Conservation (phyloP, 495 filamentous ascomycete genomes). For the Penicillium antarcticum region DNA sequence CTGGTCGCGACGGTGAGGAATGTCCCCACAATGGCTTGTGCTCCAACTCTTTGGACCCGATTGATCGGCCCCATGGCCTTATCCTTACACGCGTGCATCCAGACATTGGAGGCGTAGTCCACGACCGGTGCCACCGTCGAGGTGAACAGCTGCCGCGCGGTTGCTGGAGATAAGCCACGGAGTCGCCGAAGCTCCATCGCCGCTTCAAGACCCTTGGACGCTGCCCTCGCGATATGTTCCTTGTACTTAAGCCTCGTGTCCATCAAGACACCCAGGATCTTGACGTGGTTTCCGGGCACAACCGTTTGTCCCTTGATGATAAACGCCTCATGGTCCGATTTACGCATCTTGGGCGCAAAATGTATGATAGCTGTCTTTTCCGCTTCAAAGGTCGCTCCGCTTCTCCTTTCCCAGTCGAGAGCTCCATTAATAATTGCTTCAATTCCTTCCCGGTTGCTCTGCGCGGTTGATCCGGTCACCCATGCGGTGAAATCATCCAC, state of each 20-base stretch:
- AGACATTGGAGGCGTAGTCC: slow-evolving; percentile 28
- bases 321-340: slow-evolving; percentile 9
- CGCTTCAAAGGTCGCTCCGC: background rate
- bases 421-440: too few relatives aligned
- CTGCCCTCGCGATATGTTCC: slow-evolving; percentile 18
- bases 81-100: slow-evolving; percentile 20
- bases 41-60: slow-evolving; percentile 27
- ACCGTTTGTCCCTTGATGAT: slow-evolving; percentile 14
- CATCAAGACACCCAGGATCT: slow-evolving; percentile 10
- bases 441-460: slow-evolving; percentile 2
- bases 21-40: slow-evolving; percentile 28
- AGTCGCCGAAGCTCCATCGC: slow-evolving; percentile 26
- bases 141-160: slow-evolving; percentile 20
- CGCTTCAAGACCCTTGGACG: slow-evolving; percentile 23
- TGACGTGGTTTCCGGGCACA: slow-evolving; percentile 12
- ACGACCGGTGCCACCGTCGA: slow-evolving; percentile 20
- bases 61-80: slow-evolving; percentile 17
- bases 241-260: slow-evolving; percentile 23
- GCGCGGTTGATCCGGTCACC: slow-evolving; percentile 11
- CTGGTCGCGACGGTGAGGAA: slow-evolving; percentile 15
- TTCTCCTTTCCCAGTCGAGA: too few relatives aligned
- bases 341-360: background rate
- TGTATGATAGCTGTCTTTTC: slow-evolving; percentile 1
- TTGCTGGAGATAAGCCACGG: slow-evolving; percentile 18
- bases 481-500: slow-evolving; percentile 2